Conservation (phyloP, 1,284 basidiomycete genomes). For the Earliella scabrosa region DNA sequence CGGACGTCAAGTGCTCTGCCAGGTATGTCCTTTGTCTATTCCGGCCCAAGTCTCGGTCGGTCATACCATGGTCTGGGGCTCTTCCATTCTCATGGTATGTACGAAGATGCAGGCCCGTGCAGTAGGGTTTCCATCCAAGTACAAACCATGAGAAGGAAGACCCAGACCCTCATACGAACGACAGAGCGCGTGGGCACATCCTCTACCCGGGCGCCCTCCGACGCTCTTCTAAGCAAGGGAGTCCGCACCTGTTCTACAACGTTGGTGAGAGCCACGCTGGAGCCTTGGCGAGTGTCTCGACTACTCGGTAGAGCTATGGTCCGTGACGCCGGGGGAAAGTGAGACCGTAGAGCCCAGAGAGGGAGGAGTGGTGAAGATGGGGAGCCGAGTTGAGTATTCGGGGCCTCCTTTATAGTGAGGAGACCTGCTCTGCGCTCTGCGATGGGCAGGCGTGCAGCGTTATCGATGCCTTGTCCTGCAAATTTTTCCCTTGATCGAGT, state of each 20-base stretch:
- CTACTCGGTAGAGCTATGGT: neutral
- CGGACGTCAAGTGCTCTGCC: no score
- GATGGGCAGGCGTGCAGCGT: neutral
- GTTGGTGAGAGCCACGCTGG: no score
- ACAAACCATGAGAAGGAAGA: constrained; percentile 30
- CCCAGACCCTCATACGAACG: constrained; percentile 20
- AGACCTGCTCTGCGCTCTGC: no score
- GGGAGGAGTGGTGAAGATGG: neutral
- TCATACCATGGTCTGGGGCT: constrained; percentile 28
- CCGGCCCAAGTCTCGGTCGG: constrained; percentile 8
- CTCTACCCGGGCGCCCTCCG: neutral
- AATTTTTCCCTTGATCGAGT: no score
- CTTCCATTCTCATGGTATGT: constrained; percentile 38
- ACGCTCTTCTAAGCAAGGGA: neutral
- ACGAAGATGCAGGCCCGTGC: constrained; percentile 25
- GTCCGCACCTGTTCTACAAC: neutral
- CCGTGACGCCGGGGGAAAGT: neutral
- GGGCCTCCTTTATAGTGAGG: neutral
- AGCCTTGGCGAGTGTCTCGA: no score
- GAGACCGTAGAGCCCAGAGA: neutral
- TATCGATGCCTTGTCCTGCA: constrained; percentile 7
- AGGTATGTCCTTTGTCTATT: no score
- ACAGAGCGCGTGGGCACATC: constrained; percentile 1
- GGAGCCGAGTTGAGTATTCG: neutral
- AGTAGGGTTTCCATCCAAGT: constrained; percentile 25